phyloP scores from a whole-genome alignment of 1,284 basidiomycete species.

The Papiliotrema flavescens region DNA sequence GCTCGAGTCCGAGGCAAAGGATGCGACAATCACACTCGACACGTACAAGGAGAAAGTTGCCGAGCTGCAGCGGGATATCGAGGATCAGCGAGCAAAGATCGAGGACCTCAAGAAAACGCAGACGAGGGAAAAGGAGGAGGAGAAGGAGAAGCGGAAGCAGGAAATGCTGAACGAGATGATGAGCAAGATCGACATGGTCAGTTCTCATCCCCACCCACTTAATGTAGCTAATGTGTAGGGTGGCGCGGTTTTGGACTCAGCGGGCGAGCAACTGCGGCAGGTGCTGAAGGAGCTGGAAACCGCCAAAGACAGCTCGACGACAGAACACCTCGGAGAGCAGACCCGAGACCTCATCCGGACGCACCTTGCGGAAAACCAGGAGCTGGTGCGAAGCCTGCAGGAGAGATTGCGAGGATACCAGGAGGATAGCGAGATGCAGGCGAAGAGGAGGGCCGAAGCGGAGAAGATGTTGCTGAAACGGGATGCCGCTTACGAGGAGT shows the following conservation, averaged over 20 bases:
- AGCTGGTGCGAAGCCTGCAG: conserved; percentile 78
- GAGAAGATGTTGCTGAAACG: conserved; percentile 76
- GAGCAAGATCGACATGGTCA: conserved; percentile 93
- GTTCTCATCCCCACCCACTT: conserved; percentile 24
- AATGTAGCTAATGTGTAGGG: conserved; percentile 23
- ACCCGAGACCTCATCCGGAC: conserved; percentile 64
- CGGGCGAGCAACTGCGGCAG: conserved; percentile 40
- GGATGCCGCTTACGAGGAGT: conserved; percentile 92
- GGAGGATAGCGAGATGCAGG: conserved; percentile 86
- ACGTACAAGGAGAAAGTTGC: conserved; percentile 92
- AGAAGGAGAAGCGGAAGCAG: conserved; percentile 98
- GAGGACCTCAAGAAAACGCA: conserved; percentile 78
- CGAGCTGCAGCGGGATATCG: conserved; percentile 82
- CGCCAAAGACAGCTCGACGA: conserved; percentile 14
- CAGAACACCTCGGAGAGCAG: conserved; percentile 68
- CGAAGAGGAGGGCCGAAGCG: conserved; percentile 78
- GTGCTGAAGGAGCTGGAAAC: conserved; percentile 39
- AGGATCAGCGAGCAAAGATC: conserved; percentile 81
- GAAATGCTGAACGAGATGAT: conserved; percentile 99
- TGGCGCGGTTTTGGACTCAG: conserved; percentile 25
- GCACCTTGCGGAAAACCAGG: conserved; percentile 85
- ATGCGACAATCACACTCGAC: conserved; percentile 89
- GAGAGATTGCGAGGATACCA: conserved; percentile 84
- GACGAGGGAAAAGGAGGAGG: conserved; percentile 83
- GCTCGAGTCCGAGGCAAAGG: conserved; percentile 93